A percentile compares a stretch with the other conserved stretches of the same genome.
These are phyloP conservation scores for Xerophyta viscosa DNA, from an alignment of 106 monocot species.

Conservation along the genomic window DNA sequence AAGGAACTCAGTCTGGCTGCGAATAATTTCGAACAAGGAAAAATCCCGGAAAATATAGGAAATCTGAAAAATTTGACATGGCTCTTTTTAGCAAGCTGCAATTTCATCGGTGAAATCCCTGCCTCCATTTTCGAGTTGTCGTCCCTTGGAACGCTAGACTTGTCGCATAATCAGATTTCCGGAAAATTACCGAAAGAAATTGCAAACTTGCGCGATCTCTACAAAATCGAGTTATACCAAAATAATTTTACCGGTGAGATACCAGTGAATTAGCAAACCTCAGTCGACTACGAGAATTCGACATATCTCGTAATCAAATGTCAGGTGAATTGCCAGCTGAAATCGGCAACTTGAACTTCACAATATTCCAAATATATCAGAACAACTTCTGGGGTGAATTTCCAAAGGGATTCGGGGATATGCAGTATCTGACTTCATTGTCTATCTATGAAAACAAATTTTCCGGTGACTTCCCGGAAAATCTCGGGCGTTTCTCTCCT, in stretches of 20 bases:
- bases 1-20: conserved; percentile 35
- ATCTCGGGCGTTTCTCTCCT: conserved; percentile 58
- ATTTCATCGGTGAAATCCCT: conserved; percentile 57
- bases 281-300: conserved; percentile 41
- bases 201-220: conserved; percentile 34
- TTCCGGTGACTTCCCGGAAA: conserved; percentile 58
- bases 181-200: conserved; percentile 57
- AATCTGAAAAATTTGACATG: conserved; percentile 64
- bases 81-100: conserved; percentile 55
- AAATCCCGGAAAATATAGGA: conserved; percentile 41
- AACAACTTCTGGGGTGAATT: conserved; percentile 67
- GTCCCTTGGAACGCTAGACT: conserved; percentile 43
- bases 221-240: conserved; percentile 68
- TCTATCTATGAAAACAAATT: conserved; percentile 71
- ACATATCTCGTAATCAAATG: conserved; percentile 60
- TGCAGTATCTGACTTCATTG: conserved; percentile 29
- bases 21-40: conserved; percentile 43
- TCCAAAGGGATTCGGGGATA: conserved; percentile 53
- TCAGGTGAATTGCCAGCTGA: conserved; percentile 46
- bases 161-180: conserved; percentile 60
- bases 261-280: conserved; percentile 47
- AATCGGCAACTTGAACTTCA: conserved; percentile 44
- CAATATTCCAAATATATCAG: conserved; percentile 41
- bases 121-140: conserved; percentile 35
- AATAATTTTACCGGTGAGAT: conserved; percentile 67